A percentile compares a stretch with the other conserved stretches of the same genome.
Conservation (phyloP, 805 yeast genomes). For the Hanseniaspora thailandica region DNA sequence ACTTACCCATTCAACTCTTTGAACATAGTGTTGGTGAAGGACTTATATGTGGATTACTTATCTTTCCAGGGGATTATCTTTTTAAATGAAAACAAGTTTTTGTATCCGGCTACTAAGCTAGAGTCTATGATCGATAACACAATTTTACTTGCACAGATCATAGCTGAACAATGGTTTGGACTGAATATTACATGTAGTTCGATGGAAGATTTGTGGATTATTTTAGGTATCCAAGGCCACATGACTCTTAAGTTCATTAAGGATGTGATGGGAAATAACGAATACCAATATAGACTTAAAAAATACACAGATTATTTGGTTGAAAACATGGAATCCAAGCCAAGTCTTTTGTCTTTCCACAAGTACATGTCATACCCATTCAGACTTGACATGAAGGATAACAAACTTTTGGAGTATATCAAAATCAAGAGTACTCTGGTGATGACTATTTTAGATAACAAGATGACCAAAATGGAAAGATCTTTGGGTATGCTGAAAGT, state of each 20-base stretch:
- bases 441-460: slow-evolving; percentile 66
- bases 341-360: slow-evolving; percentile 42
- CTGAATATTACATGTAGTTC: slow-evolving; percentile 74
- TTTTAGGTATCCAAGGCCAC: slow-evolving; percentile 69
- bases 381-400: slow-evolving; percentile 21
- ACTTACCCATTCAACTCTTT: slow-evolving; percentile 84
- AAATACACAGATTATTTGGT: slow-evolving; percentile 54
- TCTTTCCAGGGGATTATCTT: slow-evolving; percentile 69
- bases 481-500: slow-evolving; percentile 87
- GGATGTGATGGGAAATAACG: slow-evolving; percentile 70
- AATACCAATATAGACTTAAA: slow-evolving; percentile 61
- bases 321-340: slow-evolving; percentile 60
- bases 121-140: slow-evolving; percentile 70
- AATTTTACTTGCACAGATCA: slow-evolving; percentile 51
- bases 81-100: slow-evolving; percentile 39
- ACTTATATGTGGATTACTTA: slow-evolving; percentile 37
- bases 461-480: slow-evolving; percentile 94
- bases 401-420: slow-evolving; percentile 54
- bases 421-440: slow-evolving; percentile 77
- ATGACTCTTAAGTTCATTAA: slow-evolving; percentile 67
- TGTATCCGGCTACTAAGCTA: slow-evolving; percentile 62
- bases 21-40: slow-evolving; percentile 60
- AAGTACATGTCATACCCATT: slow-evolving; percentile 48
- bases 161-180: slow-evolving; percentile 89
- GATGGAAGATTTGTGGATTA: slow-evolving; percentile 78